These are phyloP conservation scores for Dicorynia guianensis DNA, from an alignment of 306 rosid genomes.

Conservation along the genomic window DNA sequence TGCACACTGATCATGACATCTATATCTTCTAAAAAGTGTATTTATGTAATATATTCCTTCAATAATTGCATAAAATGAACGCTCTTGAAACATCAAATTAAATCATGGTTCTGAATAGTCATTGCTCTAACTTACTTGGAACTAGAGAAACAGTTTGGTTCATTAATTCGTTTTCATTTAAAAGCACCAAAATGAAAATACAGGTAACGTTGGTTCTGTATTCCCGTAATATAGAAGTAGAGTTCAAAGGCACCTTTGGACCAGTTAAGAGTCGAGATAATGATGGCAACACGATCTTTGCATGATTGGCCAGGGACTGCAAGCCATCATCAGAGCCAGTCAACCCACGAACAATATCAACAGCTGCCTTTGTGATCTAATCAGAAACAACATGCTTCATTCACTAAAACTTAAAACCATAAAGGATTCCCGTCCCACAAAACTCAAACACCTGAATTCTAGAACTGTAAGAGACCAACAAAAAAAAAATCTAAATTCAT, in stretches of 20 bases:
- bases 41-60: background rate
- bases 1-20: too few relatives aligned
- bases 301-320: conserved; percentile 67
- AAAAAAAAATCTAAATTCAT: background rate
- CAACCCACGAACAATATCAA: conserved; percentile 88
- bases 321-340: conserved; percentile 91
- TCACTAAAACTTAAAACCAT: background rate
- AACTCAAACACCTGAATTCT: background rate
- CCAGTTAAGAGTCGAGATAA: conserved; percentile 67
- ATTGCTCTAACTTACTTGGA: background rate
- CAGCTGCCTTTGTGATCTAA: conserved; percentile 79
- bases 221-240: background rate
- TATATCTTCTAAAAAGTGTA: background rate
- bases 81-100: background rate
- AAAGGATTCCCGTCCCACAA: background rate
- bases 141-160: background rate
- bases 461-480: background rate
- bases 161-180: background rate
- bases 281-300: conserved; percentile 57
- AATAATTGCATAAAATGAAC: background rate
- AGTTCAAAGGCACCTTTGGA: conserved; percentile 55
- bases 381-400: conserved; percentile 8
- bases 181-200: background rate
- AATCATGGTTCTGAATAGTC: background rate
- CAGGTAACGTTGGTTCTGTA: too few relatives aligned